Evolutionary conservation across 441 rosid genomes (phyloP), one percentile per base, ranked within the genome.

Genomic region (Dalechampia spathulata): DNA sequence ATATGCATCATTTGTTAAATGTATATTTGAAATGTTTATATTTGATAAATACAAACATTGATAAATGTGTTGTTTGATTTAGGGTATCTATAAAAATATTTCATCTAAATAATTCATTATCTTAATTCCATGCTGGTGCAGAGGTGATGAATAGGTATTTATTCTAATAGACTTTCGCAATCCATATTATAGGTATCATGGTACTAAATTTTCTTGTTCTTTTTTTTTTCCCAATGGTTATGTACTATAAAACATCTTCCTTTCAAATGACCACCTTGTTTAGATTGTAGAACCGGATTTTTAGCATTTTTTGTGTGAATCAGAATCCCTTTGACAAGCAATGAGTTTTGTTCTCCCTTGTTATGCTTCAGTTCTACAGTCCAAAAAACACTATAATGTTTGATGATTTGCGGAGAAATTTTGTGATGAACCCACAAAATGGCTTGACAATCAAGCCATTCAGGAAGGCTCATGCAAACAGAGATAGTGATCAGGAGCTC

Each of bases 341-440:
- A 17, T 12, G 11, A 5, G 26, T 36, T 19, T 58, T 30, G n/a
- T n/a, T n/a, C n/a, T n/a, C n/a, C n/a, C 46, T 58, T 56, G 41
- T 43, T 57, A 9, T 62, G 19, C 60, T 37, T 75, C 87, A 89
- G 99, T 89, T 78, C 57, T 89, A 89, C 79, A 78, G 66, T 68
- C 57, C 88, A 11, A 74, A 69, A 67, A 92, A 92, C 78, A 89
- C 96, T n/a, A 85, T 93, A 69, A 93, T 93, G 97, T 93, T 93
- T 45, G 99, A 93, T 52, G 97, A 93, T 57, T 70, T 89, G 15
- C 63, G 85, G 61, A 77, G 99, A 78, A 87, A 93, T 66, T 93
- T 83, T 26, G 95, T 89, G 68, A 85, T 93, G 97, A 93, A 93
- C 70, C 97, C 96, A 14, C 92, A 82, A 72, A 93, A 88, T 60